Conservation (phyloP, 2,329 filamentous ascomycete genomes). For the Orbilia oligospora region DNA sequence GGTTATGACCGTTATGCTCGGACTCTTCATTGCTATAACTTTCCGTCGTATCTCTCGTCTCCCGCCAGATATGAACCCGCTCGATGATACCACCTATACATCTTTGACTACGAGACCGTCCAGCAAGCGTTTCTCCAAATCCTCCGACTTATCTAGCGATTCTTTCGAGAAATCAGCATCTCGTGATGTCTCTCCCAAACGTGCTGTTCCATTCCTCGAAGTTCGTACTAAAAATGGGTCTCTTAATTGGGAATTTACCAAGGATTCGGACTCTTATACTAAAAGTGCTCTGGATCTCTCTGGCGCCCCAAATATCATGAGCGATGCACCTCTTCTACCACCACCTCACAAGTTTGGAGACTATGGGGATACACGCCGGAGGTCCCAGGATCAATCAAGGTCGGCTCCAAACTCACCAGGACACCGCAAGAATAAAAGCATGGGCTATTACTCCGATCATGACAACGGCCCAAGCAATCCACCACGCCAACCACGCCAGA, state of each 20-base stretch:
- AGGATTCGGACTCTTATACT: constrained; percentile 35
- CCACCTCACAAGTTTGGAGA: constrained; percentile 49
- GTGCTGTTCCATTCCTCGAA: constrained; percentile 52
- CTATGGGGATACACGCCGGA: constrained; percentile 21
- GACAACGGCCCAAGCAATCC: constrained; percentile 19
- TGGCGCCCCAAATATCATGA: constrained; percentile 19
- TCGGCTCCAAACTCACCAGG: constrained; percentile 48
- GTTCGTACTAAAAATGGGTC: constrained; percentile 57
- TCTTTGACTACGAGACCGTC: constrained; percentile 42
- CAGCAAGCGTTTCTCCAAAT: constrained; percentile 54
- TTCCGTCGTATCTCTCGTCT: constrained; percentile 86
- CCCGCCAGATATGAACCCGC: constrained; percentile 94
- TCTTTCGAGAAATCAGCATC: constrained; percentile 38
- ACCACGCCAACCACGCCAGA: constrained; percentile 44
- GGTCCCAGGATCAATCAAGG: constrained; percentile 39
- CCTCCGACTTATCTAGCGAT: constrained; percentile 40
- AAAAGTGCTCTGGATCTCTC: constrained; percentile 50
- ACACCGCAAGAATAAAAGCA: constrained; percentile 34
- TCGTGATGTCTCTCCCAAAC: constrained; percentile 28
- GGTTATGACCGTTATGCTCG: constrained; percentile 77
- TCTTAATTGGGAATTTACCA: constrained; percentile 55
- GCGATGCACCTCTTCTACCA: constrained; percentile 40
- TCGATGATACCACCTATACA: constrained; percentile 74
- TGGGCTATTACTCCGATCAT: constrained; percentile 43
- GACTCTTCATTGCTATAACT: constrained; percentile 80